Evolutionary conservation across 2,329 filamentous ascomycete species (phyloP), one percentile per base, ranked within the genome.

Genomic region (Berkeleyomyces basicola): DNA sequence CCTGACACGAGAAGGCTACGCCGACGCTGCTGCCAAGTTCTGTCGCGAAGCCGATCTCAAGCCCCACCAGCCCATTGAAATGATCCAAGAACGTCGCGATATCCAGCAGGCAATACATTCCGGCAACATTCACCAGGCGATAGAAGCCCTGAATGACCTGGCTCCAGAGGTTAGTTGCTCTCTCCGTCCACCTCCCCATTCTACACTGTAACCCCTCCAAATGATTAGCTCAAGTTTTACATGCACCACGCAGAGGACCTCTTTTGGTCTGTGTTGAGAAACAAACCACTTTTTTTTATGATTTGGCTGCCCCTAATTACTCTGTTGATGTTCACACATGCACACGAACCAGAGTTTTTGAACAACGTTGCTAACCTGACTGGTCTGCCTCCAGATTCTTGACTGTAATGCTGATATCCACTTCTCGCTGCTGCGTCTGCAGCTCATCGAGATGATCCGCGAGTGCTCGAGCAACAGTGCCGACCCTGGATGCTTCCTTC

Each of bases 171-270:
- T 99, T 84, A 75, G 88, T 71, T 51, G 23, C 37, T 9, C n/a
- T 31, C 10, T 14, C 37, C 31, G 3, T 47, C n/a, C 40, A 64
- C 58, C 44, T 33, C 58, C 61, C 59, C 57, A 66, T 63, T 9
- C 2, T 31, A 37, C 14, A 3, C 6, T 16, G 59, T 55, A 66
- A 16, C 16, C 33, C 68, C 65, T 77, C 82, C 80, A 82, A 75
- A 91, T 93, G 93, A 99, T 99, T 96, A 96, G 88, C 79, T 71
- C 73, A 71, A 81, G 80, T 87, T 91, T 84, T 95, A 80, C 92
- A 99, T 99, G 93, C 93, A 99, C 93, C 93, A 99, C 93, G 90
- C 93, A 93, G 97, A 83, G 79, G 79, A 81, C 83, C 61, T 58
- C 57, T 64, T 84, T 82, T 79, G 79, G 83, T 85, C 82, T 76